phyloP scores from a whole-genome alignment of 768 basidiomycete species.

The Mrakia hoshinonis region DNA sequence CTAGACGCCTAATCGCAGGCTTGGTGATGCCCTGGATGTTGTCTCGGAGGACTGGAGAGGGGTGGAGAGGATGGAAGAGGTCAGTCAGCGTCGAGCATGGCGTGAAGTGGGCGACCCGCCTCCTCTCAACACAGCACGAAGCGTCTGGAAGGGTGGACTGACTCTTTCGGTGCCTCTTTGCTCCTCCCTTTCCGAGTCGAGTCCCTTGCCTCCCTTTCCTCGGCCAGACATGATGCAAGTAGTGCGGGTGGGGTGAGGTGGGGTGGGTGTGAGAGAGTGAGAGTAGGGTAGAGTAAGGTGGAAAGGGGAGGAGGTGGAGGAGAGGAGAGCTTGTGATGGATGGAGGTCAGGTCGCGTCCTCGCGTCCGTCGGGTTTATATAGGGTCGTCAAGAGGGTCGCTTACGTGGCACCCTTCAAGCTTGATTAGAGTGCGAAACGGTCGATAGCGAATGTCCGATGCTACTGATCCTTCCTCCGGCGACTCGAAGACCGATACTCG shows the following conservation, averaged over 20 bases:
- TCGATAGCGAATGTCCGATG: too few species aligned
- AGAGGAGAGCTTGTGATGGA: neutral
- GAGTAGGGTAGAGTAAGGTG: too few species aligned
- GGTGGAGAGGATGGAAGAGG: constrained; percentile 35
- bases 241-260: neutral
- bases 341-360: neutral
- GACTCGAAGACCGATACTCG: neutral
- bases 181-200: constrained; percentile 92
- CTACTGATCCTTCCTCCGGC: too few species aligned
- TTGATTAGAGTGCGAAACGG: too few species aligned
- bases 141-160: neutral
- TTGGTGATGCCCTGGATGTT: constrained; percentile 46
- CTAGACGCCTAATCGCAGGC: constrained; percentile 50
- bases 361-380: too few species aligned
- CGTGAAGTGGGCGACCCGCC: too few species aligned
- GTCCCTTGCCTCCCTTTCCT: constrained; percentile 61
- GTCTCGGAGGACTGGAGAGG: constrained; percentile 40
- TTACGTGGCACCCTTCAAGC: too few species aligned
- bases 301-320: too few species aligned
- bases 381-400: too few species aligned
- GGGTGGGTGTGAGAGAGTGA: neutral
- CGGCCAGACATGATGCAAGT: constrained; percentile 6
- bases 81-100: too few species aligned
- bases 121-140: too few species aligned
- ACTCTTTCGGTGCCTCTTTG: constrained; percentile 84